Evolutionary conservation across 2,329 filamentous ascomycete genomes (phyloP).

Genomic region (Ophiostoma novo-ulmi): DNA sequence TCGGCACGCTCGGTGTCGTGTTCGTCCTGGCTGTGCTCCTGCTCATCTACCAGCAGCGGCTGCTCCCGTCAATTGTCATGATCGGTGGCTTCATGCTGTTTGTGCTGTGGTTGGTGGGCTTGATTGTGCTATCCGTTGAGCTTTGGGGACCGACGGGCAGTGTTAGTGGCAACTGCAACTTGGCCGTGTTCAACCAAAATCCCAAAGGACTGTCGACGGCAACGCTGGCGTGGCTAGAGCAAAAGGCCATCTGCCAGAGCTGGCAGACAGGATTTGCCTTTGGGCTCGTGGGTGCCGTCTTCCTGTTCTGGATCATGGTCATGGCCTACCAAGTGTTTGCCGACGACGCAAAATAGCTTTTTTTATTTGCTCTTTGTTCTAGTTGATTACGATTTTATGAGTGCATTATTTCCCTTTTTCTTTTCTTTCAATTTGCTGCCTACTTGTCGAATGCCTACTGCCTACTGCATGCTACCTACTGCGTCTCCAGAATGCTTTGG

Average conservation of each 20-base stretch:
- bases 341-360: conserved; percentile 25
- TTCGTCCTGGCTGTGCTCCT: conserved; percentile 63
- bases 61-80: conserved; percentile 58
- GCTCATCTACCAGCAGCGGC: conserved; percentile 56
- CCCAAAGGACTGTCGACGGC: conserved; percentile 48
- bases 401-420: not conserved
- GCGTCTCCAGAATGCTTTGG: not conserved
- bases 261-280: conserved; percentile 64
- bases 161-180: conserved; percentile 56
- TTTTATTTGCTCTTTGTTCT: not conserved
- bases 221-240: conserved; percentile 60
- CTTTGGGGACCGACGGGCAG: conserved; percentile 57
- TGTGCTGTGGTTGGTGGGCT: conserved; percentile 61
- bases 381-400: not conserved
- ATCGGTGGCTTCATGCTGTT: conserved; percentile 62
- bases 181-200: conserved; percentile 50
- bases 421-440: not conserved
- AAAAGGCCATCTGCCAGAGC: conserved; percentile 58
- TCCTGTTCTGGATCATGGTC: conserved; percentile 63
- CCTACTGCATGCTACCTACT: not conserved
- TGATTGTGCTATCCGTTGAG: conserved; percentile 57
- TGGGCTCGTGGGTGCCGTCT: conserved; percentile 53
- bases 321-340: conserved; percentile 62
- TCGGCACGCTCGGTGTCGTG: conserved; percentile 53
- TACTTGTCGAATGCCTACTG: not conserved